Evolutionary conservation across 805 yeast genomes (phyloP), one percentile per base, ranked within the genome.

Genomic region (Candida easanensis): DNA sequence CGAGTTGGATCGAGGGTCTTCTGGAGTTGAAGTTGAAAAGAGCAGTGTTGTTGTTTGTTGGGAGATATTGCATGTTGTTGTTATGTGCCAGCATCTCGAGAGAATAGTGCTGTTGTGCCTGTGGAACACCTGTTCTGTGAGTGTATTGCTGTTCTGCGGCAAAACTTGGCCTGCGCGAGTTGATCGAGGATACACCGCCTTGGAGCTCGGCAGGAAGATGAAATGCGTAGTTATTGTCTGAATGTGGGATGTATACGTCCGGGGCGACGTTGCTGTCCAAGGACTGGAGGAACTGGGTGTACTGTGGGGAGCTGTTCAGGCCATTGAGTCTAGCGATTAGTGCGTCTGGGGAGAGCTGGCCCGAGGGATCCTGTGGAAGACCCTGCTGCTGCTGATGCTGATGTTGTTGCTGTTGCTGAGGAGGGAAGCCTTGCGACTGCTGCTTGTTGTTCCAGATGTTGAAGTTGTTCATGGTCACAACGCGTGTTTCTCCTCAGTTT

Each of bases 91-190:
- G 25, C 34, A 37, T 26, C 33, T 37, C 48, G 18, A 36, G 26
- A 6, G 43, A 32, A 21, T 18, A 35, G 35, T 45, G 46, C 35
- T 36, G 37, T 32, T 63, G 64, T 19, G 19, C 11, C 17, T 22
- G 18, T 17, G 28, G 27, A 19, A 21, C 11, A 8, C 19, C 14
- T 8, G 18, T n/a, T 4, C 16, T 10, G 13, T 63, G 64, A 20
- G 80, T 75, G 21, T 38, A 45, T 3, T 51, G 42, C 39, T 51
- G 50, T 27, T 57, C 91, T 2, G 89, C 86, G 11, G 88, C 80
- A 57, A 80, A 84, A 41, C 84, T 76, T 13, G 90, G 88, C 62
- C 93, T 74, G 62, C 93, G 72, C 10, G 84, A 77, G 19, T 77
- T 73, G 33, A 81, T 79, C 43, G 69, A 78, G 22, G 78, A 77